These are phyloP conservation scores for Delphinella strobiligena DNA, from an alignment of 2,329 filamentous ascomycete species.

Conservation along the genomic window DNA sequence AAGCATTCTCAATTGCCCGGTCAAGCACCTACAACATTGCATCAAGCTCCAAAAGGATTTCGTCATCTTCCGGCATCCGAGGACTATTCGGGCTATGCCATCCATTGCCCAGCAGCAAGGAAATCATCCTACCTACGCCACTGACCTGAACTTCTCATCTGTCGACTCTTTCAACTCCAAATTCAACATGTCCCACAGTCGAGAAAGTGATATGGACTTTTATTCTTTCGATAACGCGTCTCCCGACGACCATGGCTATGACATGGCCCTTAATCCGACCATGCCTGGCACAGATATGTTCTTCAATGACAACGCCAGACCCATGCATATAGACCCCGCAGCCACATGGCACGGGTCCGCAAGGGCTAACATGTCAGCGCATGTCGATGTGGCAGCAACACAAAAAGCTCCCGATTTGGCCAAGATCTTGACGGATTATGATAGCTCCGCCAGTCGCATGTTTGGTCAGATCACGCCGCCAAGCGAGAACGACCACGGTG, in stretches of 20 bases:
- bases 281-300: not conserved
- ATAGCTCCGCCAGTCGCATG: constrained; percentile 7
- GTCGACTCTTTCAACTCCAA: not conserved
- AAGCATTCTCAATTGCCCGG: too few relatives aligned
- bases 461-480: constrained; percentile 28
- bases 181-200: not conserved
- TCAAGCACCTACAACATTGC: too few relatives aligned
- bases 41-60: too few relatives aligned
- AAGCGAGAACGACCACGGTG: constrained; percentile 13
- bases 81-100: too few relatives aligned
- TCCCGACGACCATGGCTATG: not conserved
- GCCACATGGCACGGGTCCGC: constrained; percentile 1
- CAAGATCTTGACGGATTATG: constrained; percentile 3
- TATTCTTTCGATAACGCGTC: not conserved
- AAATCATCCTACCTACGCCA: too few relatives aligned
- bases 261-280: constrained; percentile 1
- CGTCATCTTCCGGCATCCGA: too few relatives aligned
- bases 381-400: not conserved
- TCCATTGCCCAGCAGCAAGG: too few relatives aligned
- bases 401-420: not conserved
- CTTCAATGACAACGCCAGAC: not conserved
- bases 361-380: not conserved
- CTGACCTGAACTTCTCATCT: not conserved
- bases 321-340: not conserved
- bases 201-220: not conserved